Evolutionary conservation across 2,329 filamentous ascomycete species (phyloP).

Genomic region (Bipolaris victoriae): DNA sequence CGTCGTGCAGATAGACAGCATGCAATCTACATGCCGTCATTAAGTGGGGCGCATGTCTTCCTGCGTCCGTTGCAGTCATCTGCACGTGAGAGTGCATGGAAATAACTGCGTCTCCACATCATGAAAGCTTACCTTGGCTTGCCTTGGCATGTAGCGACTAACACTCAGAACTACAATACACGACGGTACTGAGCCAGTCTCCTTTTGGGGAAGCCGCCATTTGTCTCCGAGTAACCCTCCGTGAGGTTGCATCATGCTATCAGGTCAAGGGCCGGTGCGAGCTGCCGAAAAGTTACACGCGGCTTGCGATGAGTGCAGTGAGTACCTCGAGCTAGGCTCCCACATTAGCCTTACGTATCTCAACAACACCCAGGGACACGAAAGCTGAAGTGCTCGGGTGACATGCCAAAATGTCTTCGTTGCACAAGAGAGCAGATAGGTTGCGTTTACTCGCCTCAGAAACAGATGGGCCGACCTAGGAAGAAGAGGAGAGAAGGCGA

Average conservation of each 20-base stretch:
- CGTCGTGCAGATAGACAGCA: not conserved
- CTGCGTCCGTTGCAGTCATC: constrained; percentile 4
- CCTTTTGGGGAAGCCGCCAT: not conserved
- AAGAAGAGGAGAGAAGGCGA: constrained; percentile 51
- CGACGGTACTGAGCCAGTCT: not conserved
- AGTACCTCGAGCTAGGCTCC: constrained; percentile 21
- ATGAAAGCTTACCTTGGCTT: constrained; percentile 2
- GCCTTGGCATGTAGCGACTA: constrained; percentile 10
- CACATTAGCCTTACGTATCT: constrained; percentile 1
- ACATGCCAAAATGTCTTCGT: constrained; percentile 51
- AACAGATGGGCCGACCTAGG: constrained; percentile 59
- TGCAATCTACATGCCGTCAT: constrained; percentile 2
- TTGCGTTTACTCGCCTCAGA: constrained; percentile 57
- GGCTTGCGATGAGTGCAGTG: constrained; percentile 47
- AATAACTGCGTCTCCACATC: not conserved
- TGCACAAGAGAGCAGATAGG: constrained; percentile 50
- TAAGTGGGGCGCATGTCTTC: constrained; percentile 4
- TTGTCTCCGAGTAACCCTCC: not conserved
- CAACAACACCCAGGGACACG: constrained; percentile 47
- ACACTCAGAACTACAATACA: constrained; percentile 5
- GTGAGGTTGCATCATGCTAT: not conserved
- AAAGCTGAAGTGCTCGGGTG: constrained; percentile 58
- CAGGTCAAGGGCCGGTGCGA: constrained; percentile 25
- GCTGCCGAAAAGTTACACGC: constrained; percentile 39
- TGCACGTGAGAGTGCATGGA: constrained; percentile 8